A percentile compares a stretch with the other conserved stretches of the same genome.
Evolutionary conservation across 768 basidiomycete species (phyloP).

Genomic region (Tubosaeta brunneosetosa): DNA sequence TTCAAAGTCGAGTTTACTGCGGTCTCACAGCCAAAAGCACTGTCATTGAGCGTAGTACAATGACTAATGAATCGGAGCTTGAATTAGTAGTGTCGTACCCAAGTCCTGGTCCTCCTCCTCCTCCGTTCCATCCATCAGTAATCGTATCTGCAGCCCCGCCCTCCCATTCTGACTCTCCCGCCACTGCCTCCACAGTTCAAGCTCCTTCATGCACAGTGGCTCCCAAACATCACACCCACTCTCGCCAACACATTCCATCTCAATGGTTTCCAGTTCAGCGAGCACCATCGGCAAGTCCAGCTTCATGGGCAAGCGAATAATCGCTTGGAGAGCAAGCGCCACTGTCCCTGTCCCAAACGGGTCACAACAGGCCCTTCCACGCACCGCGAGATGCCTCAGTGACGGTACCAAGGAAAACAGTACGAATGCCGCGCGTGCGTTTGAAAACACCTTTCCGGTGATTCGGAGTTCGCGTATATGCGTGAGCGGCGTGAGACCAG

Average conservation of each 20-base stretch:
- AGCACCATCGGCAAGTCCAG: slow-evolving; percentile 9
- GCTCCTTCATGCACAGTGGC: slow-evolving; percentile 7
- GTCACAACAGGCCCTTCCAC: slow-evolving; percentile 12
- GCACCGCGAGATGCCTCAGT: slow-evolving; percentile 5
- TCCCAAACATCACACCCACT: slow-evolving; percentile 2
- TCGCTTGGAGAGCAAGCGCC: slow-evolving; percentile 11
- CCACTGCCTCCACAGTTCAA: slow-evolving; percentile 13
- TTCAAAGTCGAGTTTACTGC: background rate
- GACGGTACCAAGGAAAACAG: slow-evolving; percentile 17
- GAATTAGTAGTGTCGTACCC: background rate
- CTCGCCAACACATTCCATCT: slow-evolving; percentile 10
- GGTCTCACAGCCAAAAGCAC: background rate
- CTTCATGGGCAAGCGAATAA: slow-evolving; percentile 3
- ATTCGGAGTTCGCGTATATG: slow-evolving; percentile 11
- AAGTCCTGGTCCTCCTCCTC: slow-evolving; percentile 1
- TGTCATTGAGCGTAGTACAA: too few relatives aligned
- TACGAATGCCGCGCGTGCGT: slow-evolving; percentile 10
- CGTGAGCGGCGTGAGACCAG: slow-evolving; percentile 4
- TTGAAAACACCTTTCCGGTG: slow-evolving; percentile 8
- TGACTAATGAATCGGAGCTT: background rate
- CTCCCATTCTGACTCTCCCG: background rate
- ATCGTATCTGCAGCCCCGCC: background rate
- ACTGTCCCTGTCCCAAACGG: slow-evolving; percentile 8
- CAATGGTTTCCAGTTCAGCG: slow-evolving; percentile 10
- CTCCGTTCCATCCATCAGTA: background rate